These are phyloP conservation scores for Daldinia childiae DNA, from an alignment of 495 filamentous ascomycete species.

Conservation along the genomic window DNA sequence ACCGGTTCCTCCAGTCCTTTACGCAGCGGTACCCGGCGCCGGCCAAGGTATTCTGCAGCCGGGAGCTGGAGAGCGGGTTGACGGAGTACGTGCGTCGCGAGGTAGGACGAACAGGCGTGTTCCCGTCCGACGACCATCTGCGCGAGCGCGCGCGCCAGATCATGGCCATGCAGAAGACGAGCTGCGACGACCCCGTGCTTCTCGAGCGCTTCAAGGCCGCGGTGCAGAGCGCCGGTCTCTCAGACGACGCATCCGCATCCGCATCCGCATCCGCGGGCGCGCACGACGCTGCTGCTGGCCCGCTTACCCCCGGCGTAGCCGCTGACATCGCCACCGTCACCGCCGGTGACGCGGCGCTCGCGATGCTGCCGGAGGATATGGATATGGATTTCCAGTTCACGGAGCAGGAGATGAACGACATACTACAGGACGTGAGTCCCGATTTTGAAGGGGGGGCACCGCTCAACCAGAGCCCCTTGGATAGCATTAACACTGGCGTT, in stretches of 20 bases:
- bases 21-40: slow-evolving; percentile 51
- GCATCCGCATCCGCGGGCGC: no score
- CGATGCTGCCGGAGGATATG: slow-evolving; percentile 33
- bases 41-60: slow-evolving; percentile 60
- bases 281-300: no score
- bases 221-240: slow-evolving; percentile 35
- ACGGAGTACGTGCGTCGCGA: slow-evolving; percentile 51
- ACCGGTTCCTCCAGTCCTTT: slow-evolving; percentile 51
- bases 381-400: slow-evolving; percentile 48
- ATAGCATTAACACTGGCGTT: background rate
- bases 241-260: background rate
- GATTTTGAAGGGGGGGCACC: slow-evolving; percentile 20
- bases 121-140: slow-evolving; percentile 55
- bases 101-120: slow-evolving; percentile 35
- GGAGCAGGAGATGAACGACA: slow-evolving; percentile 51
- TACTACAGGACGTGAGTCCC: slow-evolving; percentile 49
- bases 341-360: slow-evolving; percentile 15
- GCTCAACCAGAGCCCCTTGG: slow-evolving; percentile 9
- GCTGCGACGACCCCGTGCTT: slow-evolving; percentile 59
- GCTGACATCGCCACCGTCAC: slow-evolving; percentile 24
- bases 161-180: slow-evolving; percentile 50
- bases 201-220: slow-evolving; percentile 59
- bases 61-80: slow-evolving; percentile 60
- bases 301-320: slow-evolving; percentile 18
- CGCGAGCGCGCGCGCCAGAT: slow-evolving; percentile 55